Evolutionary conservation across 2,329 filamentous ascomycete species (phyloP).

Genomic region (Ophiostoma novo-ulmi): DNA sequence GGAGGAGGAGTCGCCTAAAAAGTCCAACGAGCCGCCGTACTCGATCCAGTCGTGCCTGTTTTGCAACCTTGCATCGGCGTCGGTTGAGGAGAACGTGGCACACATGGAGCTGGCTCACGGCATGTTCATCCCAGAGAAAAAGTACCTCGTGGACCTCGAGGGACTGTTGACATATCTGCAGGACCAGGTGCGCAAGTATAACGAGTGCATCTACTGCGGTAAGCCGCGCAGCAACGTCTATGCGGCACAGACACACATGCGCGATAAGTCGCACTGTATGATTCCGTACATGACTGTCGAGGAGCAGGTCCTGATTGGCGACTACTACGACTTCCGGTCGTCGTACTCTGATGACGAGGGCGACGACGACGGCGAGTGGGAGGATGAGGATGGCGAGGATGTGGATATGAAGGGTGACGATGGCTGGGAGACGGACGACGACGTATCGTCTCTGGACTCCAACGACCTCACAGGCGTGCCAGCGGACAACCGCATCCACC

Average conservation of each 20-base stretch:
- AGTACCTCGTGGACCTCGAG: slow-evolving; percentile 75
- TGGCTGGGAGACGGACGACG: slow-evolving; percentile 93
- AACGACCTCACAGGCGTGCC: slow-evolving; percentile 76
- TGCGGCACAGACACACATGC: slow-evolving; percentile 93
- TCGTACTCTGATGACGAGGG: slow-evolving; percentile 79
- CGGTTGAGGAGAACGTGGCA: slow-evolving; percentile 65
- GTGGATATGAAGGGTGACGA: slow-evolving; percentile 51
- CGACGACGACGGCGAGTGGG: slow-evolving; percentile 42
- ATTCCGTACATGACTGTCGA: slow-evolving; percentile 85
- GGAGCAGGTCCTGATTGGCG: slow-evolving; percentile 88
- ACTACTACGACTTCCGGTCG: slow-evolving; percentile 94
- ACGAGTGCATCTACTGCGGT: slow-evolving; percentile 84
- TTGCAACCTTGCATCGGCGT: slow-evolving; percentile 81
- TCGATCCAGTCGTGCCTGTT: slow-evolving; percentile 68
- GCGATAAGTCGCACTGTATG: slow-evolving; percentile 93
- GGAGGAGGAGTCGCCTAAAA: slow-evolving; percentile 30
- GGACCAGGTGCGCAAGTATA: slow-evolving; percentile 70
- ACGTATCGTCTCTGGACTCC: slow-evolving; percentile 80
- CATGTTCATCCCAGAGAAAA: slow-evolving; percentile 90
- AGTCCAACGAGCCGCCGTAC: slow-evolving; percentile 36
- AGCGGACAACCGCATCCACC: slow-evolving; percentile 64
- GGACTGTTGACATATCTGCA: slow-evolving; percentile 75
- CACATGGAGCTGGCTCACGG: slow-evolving; percentile 94
- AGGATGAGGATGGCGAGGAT: slow-evolving; percentile 48
- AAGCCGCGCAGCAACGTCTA: slow-evolving; percentile 72